Conservation (phyloP, 2,329 filamentous ascomycete genomes). For the Cladosporium sp. region DNA sequence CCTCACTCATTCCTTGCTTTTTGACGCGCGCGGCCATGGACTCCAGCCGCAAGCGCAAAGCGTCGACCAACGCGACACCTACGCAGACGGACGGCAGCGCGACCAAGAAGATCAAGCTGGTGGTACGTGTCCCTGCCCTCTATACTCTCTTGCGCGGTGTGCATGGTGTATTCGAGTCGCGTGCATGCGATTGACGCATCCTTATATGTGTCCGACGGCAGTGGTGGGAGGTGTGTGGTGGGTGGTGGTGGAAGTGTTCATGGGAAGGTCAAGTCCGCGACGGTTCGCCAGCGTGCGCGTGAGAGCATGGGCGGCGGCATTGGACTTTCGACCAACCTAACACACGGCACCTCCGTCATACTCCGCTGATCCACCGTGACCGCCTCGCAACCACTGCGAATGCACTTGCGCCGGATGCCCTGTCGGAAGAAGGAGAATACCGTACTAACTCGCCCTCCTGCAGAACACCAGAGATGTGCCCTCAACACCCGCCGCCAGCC, state of each 20-base stretch:
- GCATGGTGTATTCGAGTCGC: not conserved
- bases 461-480: constrained; percentile 29
- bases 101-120: constrained; percentile 26
- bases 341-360: constrained; percentile 26
- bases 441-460: constrained; percentile 10
- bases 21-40: constrained; percentile 6
- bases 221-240: not conserved
- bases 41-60: constrained; percentile 51
- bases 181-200: constrained; percentile 3
- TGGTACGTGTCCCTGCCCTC: constrained; percentile 10
- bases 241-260: not conserved
- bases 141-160: not conserved
- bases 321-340: constrained; percentile 20
- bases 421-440: constrained; percentile 15
- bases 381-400: constrained; percentile 15
- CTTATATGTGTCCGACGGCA: not conserved
- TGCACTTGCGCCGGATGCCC: not conserved
- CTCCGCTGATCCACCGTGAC: constrained; percentile 16
- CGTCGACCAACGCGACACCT: constrained; percentile 46
- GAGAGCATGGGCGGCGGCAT: constrained; percentile 13
- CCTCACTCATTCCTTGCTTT: not conserved
- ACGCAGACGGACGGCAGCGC: constrained; percentile 45
- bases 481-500: constrained; percentile 15
- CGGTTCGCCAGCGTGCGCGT: constrained; percentile 13
- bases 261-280: constrained; percentile 16